Conservation (phyloP, 192 early-diverging fungal genomes). For the Backusella macrospora region DNA sequence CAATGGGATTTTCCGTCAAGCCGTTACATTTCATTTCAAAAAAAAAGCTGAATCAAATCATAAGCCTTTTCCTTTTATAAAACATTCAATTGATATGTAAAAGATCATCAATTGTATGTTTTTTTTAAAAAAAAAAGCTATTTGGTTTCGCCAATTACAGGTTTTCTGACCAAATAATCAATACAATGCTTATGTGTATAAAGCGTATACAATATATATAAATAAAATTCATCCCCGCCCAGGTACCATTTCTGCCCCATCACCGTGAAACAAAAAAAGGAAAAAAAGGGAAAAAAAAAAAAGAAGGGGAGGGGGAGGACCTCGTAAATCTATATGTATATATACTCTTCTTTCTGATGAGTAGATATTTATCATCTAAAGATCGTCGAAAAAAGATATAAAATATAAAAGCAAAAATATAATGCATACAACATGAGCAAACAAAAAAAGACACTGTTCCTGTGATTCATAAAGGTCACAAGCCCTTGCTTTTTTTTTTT, state of each 20-base stretch:
- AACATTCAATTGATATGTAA: background rate
- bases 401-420: background rate
- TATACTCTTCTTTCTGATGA: background rate
- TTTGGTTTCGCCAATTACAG: background rate
- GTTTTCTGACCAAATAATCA: background rate
- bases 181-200: background rate
- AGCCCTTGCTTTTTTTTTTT: constrained; percentile 7
- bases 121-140: background rate
- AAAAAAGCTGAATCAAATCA: background rate
- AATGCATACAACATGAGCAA: background rate
- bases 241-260: constrained; percentile 8
- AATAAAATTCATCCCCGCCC: constrained; percentile 15
- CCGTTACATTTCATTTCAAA: constrained; percentile 13
- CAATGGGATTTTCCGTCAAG: constrained; percentile 7
- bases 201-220: background rate
- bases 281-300: background rate
- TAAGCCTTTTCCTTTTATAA: background rate
- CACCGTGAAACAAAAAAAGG: constrained; percentile 9
- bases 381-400: constrained; percentile 1
- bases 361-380: background rate
- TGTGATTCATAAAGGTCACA: constrained; percentile 7
- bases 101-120: background rate
- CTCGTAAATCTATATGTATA: background rate
- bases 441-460: constrained; percentile 7
- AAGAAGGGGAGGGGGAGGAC: background rate